These are phyloP conservation scores for Neonectria ditissima DNA, from an alignment of 2,329 filamentous ascomycete species.

Conservation along the genomic window DNA sequence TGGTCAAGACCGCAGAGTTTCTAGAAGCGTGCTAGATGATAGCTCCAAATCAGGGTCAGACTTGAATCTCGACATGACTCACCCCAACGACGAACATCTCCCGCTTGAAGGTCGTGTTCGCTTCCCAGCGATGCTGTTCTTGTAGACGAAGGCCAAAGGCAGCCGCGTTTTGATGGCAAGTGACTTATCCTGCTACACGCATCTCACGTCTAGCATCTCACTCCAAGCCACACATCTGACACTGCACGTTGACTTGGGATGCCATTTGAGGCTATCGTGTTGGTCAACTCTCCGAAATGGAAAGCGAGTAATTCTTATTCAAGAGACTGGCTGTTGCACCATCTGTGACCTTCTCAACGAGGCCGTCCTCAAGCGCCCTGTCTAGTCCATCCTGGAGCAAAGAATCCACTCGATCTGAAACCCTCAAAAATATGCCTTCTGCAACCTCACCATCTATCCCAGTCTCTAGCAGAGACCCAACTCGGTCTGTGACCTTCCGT, in stretches of 20 bases:
- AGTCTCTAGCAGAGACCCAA: no score
- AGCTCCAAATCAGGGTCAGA: no score
- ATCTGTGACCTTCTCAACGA: conserved; percentile 16
- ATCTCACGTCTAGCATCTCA: neutral
- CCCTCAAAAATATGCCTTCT: no score
- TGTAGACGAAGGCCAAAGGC: neutral
- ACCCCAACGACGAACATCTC: conserved; percentile 1
- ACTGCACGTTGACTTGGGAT: neutral
- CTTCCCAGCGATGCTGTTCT: neutral
- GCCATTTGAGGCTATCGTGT: neutral
- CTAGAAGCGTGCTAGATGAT: no score
- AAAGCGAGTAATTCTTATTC: conserved; percentile 14
- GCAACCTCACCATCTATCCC: no score
- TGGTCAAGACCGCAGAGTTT: no score
- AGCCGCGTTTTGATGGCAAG: neutral
- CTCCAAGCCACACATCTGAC: neutral
- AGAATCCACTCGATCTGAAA: no score
- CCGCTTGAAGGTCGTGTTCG: neutral
- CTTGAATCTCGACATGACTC: neutral
- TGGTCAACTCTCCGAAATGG: conserved; percentile 51
- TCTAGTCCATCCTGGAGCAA: no score
- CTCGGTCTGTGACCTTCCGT: no score
- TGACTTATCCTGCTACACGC: neutral
- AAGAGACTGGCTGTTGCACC: conserved; percentile 13
- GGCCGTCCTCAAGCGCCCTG: no score